Percentiles rank a stretch among this genome's conserved stretches.
phyloP scores from a whole-genome alignment of 345 rosid genomes.

The Gossypium rotundifolium region DNA sequence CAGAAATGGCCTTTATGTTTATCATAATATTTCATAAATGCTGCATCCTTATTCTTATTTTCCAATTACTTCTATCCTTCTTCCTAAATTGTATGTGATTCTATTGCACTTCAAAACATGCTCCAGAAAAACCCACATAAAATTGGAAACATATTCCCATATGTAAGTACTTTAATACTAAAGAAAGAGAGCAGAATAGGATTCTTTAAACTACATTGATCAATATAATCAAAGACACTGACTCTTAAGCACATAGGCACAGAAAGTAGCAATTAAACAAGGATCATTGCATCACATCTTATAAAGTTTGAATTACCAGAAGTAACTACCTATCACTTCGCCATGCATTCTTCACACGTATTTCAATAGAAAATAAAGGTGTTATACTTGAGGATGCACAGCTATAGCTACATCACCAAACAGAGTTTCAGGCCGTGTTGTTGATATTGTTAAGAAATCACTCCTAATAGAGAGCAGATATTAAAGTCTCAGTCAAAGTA shows the following conservation, averaged over 20 bases:
- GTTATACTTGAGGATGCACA: slow-evolving; percentile 77
- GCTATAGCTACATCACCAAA: slow-evolving; percentile 96
- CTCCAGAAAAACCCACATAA: background rate
- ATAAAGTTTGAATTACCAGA: background rate
- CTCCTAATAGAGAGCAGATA: slow-evolving; percentile 39
- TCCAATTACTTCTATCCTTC: background rate
- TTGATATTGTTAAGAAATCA: slow-evolving; percentile 84
- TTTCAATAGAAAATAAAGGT: background rate
- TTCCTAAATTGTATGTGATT: background rate
- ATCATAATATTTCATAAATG: background rate
- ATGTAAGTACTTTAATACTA: background rate
- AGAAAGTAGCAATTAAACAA: background rate
- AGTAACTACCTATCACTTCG: slow-evolving; percentile 2
- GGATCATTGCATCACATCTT: background rate
- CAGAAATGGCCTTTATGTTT: background rate
- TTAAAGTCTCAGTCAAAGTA: slow-evolving; percentile 9
- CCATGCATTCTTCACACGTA: background rate
- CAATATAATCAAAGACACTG: background rate
- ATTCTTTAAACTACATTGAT: background rate
- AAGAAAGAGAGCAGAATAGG: background rate
- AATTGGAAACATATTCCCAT: background rate
- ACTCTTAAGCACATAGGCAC: background rate
- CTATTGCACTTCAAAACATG: background rate
- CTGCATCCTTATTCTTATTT: background rate
- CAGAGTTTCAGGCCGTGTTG: slow-evolving; percentile 94